These are phyloP conservation scores for Ploettnerulaceae sp. DNA, from an alignment of 2,329 filamentous ascomycete species.

Conservation along the genomic window DNA sequence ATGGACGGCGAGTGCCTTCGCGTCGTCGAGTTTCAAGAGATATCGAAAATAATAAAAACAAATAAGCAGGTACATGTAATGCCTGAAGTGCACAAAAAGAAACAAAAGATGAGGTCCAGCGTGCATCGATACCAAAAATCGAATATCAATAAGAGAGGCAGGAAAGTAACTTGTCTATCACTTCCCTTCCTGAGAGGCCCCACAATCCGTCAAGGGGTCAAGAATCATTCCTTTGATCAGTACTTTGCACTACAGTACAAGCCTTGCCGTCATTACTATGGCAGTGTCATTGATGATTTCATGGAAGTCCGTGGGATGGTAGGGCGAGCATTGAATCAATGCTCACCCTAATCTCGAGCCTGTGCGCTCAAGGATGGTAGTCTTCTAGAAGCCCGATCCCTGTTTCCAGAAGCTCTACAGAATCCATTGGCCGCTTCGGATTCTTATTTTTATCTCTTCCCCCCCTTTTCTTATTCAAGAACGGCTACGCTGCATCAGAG, in stretches of 20 bases:
- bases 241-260: too few relatives aligned
- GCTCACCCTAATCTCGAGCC: not conserved
- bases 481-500: not conserved
- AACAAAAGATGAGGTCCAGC: not conserved
- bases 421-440: not conserved
- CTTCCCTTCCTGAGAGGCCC: not conserved
- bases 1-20: not conserved
- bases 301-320: not conserved
- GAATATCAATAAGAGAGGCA: not conserved
- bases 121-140: too few relatives aligned
- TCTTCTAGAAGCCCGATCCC: conserved; percentile 11
- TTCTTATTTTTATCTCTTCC: not conserved
- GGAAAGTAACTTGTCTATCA: not conserved
- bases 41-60: not conserved
- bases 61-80: not conserved
- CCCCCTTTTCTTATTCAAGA: conserved; percentile 3
- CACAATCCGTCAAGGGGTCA: conserved; percentile 3
- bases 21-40: not conserved
- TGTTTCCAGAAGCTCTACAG: conserved; percentile 3
- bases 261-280: too few relatives aligned
- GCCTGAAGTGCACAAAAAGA: conserved; percentile 2
- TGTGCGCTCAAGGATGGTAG: conserved; percentile 3
- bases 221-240: too few relatives aligned
- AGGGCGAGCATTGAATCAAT: conserved; percentile 10
- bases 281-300: too few relatives aligned